A percentile compares a stretch with the other conserved stretches of the same genome.
phyloP scores from a whole-genome alignment of 2,329 filamentous ascomycete genomes.

The Colletotrichum graminicola region DNA sequence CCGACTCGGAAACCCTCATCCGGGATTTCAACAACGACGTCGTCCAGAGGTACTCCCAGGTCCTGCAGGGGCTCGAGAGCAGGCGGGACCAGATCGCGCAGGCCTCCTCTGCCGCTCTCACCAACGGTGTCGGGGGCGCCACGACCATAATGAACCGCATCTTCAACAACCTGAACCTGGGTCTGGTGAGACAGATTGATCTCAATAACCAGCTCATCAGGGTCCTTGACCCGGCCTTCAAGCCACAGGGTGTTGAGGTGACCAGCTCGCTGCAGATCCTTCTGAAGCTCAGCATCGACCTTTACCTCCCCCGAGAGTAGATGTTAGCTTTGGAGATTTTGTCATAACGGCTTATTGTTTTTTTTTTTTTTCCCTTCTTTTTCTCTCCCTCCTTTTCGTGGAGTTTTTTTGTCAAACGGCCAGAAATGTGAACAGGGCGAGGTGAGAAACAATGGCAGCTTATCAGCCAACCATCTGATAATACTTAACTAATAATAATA shows the following conservation, averaged over 20 bases:
- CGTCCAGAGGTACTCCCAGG: not conserved
- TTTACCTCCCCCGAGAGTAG: not conserved
- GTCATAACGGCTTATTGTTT: not conserved
- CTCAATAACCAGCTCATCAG: not conserved
- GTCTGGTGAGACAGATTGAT: not conserved
- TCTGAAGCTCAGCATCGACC: not conserved
- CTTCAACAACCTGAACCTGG: not conserved
- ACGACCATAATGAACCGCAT: not conserved
- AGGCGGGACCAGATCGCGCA: not conserved
- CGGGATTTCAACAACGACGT: not conserved
- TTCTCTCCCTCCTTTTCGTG: no score
- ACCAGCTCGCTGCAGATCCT: not conserved
- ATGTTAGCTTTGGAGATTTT: not conserved
- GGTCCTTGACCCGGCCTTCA: not conserved
- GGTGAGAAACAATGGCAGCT: not conserved
- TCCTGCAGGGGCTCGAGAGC: not conserved
- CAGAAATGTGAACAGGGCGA: no score
- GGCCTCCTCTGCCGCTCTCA: not conserved
- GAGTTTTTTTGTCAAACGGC: not conserved
- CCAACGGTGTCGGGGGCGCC: not conserved
- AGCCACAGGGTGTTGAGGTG: not conserved
- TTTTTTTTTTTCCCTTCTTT: no score
- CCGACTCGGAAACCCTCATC: not conserved
- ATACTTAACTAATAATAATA: conserved; percentile 1
- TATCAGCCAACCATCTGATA: not conserved